Conservation (phyloP, 2,329 filamentous ascomycete genomes). For the Fusarium algeriense region DNA sequence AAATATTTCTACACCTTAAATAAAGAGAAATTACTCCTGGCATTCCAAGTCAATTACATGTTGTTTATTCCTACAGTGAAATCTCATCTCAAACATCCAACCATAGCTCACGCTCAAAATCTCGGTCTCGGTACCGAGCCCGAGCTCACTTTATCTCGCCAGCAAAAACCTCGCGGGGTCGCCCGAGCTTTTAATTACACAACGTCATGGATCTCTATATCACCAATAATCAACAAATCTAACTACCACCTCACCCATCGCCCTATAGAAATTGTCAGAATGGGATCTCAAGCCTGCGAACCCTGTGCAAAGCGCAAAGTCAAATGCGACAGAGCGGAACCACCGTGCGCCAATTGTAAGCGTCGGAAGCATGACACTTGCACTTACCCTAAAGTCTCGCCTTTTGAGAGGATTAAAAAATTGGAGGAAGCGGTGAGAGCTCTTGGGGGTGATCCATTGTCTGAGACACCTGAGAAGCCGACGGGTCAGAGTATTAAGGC, state of each 20-base stretch:
- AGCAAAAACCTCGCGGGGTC: slow-evolving; percentile 1
- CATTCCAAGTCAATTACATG: slow-evolving; percentile 13
- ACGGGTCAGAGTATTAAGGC: neutral
- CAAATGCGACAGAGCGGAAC: slow-evolving; percentile 25
- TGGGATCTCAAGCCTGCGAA: slow-evolving; percentile 28
- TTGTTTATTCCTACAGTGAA: neutral
- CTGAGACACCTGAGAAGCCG: neutral
- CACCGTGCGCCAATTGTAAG: slow-evolving; percentile 24
- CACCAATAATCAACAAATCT: neutral
- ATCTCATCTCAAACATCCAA: neutral
- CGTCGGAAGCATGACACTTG: slow-evolving; percentile 30
- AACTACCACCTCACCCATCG: neutral
- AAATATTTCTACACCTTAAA: neutral
- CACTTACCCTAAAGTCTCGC: slow-evolving; percentile 19
- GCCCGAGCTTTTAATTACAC: slow-evolving; percentile 26
- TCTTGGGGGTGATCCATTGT: slow-evolving; percentile 19
- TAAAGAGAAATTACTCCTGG: neutral
- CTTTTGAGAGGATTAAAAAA: slow-evolving; percentile 15
- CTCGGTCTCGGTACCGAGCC: slow-evolving; percentile 35
- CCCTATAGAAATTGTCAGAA: neutral
- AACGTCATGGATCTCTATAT: slow-evolving; percentile 14
- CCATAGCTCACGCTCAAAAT: neutral
- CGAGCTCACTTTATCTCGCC: neutral
- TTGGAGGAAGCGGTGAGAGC: slow-evolving; percentile 22
- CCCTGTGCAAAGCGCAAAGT: slow-evolving; percentile 35